Percentiles rank a stretch among this genome's conserved stretches.
Evolutionary conservation across 2,329 filamentous ascomycete species (phyloP).

Genomic region (Neofusicoccum cordaticola): DNA sequence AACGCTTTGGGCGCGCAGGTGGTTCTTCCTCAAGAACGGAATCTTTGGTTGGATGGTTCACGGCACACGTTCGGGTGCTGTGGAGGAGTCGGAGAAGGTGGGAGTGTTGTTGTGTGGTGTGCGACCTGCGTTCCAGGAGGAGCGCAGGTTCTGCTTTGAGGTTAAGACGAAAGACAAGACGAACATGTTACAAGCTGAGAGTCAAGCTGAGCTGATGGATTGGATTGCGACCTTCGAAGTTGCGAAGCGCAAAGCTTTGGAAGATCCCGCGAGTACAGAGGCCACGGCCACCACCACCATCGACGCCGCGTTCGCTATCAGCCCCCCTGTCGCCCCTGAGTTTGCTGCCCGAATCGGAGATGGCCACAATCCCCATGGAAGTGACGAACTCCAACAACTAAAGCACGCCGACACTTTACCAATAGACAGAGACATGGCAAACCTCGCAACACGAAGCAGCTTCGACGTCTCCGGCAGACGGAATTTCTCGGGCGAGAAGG

Average conservation of each 20-base stretch:
- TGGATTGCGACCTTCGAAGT: conserved; percentile 94
- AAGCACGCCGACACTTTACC: conserved; percentile 67
- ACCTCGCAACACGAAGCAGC: conserved; percentile 61
- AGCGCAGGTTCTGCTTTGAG: conserved; percentile 94
- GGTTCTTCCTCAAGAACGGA: conserved; percentile 94
- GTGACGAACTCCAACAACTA: conserved; percentile 51
- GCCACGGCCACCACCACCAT: conserved; percentile 42
- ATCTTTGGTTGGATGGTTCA: conserved; percentile 95
- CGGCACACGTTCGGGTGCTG: conserved; percentile 72
- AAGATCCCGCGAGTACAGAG: conserved; percentile 61
- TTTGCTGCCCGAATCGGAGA: conserved; percentile 80
- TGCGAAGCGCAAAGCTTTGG: conserved; percentile 87
- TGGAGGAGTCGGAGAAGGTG: conserved; percentile 94
- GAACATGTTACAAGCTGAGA: conserved; percentile 87
- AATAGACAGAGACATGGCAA: conserved; percentile 51
- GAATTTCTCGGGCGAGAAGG: conserved; percentile 53
- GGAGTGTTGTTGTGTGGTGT: conserved; percentile 92
- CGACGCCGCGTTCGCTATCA: conserved; percentile 86
- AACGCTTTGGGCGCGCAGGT: conserved; percentile 84
- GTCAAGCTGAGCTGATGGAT: conserved; percentile 84
- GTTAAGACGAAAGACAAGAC: conserved; percentile 96
- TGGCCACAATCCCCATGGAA: conserved; percentile 55
- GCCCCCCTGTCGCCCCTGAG: conserved; percentile 80
- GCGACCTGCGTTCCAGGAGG: conserved; percentile 85
- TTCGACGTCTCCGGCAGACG: conserved; percentile 63